Conservation (phyloP, 805 yeast species). For the fission yeast (Schizosaccharomyces pombe) region DNA sequence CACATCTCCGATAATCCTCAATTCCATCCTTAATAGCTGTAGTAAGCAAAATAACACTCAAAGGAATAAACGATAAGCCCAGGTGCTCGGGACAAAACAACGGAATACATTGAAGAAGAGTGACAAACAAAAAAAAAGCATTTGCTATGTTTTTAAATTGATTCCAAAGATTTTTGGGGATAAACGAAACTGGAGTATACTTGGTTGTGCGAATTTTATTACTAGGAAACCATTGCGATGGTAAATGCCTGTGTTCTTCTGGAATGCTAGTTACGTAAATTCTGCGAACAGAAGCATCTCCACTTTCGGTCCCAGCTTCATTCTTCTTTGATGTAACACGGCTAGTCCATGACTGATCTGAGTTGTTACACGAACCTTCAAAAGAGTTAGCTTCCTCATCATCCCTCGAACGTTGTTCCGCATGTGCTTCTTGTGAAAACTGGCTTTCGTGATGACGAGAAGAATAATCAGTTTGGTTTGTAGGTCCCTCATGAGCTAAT, state of each 20-base stretch:
- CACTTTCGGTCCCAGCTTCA: too few species aligned
- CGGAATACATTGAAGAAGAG: constrained; percentile 48
- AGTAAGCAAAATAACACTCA: constrained; percentile 50
- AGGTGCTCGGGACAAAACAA: constrained; percentile 55
- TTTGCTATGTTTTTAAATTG: constrained; percentile 85
- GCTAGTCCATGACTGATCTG: too few species aligned
- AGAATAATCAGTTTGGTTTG: too few species aligned
- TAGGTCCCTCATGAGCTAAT: too few species aligned
- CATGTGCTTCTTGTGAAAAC: too few species aligned
- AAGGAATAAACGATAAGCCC: constrained; percentile 55
- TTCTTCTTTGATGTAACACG: too few species aligned
- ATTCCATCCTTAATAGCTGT: constrained; percentile 59
- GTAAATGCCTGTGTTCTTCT: constrained; percentile 29
- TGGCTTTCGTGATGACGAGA: too few species aligned
- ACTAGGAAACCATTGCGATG: constrained; percentile 40
- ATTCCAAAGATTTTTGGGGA: constrained; percentile 58
- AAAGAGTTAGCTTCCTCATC: too few species aligned
- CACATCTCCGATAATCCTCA: constrained; percentile 47
- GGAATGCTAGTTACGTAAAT: background rate
- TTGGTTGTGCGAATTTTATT: constrained; percentile 89
- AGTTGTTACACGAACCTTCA: too few species aligned
- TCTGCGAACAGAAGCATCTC: background rate
- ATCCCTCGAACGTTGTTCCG: too few species aligned
- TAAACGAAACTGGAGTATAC: constrained; percentile 69
- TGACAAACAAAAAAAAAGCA: constrained; percentile 56